Evolutionary conservation across 2,329 filamentous ascomycete species (phyloP).

Genomic region (Talaromyces pinophilus): DNA sequence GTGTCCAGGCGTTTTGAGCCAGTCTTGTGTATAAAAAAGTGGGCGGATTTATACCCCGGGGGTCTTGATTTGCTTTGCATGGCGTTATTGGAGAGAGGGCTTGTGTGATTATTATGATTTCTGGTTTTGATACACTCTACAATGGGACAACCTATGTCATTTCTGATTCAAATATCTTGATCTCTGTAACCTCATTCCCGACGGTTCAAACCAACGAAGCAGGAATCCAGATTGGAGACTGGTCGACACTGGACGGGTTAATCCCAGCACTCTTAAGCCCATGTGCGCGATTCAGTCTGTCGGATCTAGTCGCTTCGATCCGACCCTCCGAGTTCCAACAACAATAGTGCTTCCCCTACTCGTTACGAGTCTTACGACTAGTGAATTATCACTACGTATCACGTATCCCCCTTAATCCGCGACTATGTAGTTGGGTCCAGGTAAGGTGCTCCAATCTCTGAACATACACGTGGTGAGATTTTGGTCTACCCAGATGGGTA

Average conservation of each 20-base stretch:
- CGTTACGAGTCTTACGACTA: background rate
- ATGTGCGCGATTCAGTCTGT: background rate
- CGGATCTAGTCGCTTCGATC: background rate
- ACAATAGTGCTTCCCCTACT: background rate
- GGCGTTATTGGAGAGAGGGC: constrained; percentile 10
- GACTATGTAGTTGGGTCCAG: background rate
- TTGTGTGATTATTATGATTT: background rate
- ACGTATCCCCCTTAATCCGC: background rate
- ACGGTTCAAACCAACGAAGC: background rate
- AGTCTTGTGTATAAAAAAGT: constrained; percentile 18
- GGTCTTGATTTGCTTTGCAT: constrained; percentile 4
- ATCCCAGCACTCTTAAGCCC: background rate
- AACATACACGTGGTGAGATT: background rate
- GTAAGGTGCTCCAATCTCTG: background rate
- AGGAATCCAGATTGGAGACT: background rate
- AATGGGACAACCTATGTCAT: background rate
- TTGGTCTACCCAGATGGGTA: background rate
- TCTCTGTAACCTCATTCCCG: background rate
- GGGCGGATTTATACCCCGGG: constrained; percentile 16
- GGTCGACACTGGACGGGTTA: background rate
- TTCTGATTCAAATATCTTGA: background rate
- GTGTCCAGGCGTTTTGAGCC: background rate
- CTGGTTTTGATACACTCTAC: background rate
- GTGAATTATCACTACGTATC: background rate
- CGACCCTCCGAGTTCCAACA: background rate